phyloP scores from a whole-genome alignment of 352 stramenopile genomes.

The Blastocystis sp. region DNA sequence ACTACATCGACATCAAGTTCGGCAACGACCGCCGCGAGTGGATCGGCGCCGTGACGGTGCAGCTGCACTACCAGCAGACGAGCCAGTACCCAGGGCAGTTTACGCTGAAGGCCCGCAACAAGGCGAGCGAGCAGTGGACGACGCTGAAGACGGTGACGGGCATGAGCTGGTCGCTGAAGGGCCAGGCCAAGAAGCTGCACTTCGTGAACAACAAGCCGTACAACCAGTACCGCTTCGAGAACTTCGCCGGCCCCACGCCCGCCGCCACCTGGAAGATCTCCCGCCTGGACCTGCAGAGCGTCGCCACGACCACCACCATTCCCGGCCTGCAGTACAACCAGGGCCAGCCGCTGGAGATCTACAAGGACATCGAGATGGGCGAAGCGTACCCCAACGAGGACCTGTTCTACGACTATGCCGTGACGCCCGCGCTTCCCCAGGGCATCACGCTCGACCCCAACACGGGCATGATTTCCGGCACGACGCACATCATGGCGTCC shows the following conservation, averaged over 20 bases:
- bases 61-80: constrained; percentile 17
- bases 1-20: neutral
- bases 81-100: constrained; percentile 13
- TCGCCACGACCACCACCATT: neutral
- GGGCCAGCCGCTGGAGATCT: neutral
- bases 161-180: neutral
- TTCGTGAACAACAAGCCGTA: constrained; percentile 23
- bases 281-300: constrained; percentile 2
- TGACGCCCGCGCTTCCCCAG: constrained; percentile 5
- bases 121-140: neutral
- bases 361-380: constrained; percentile 20
- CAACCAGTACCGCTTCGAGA: constrained; percentile 50
- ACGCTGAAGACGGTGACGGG: neutral
- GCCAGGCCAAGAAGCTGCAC: constrained; percentile 1
- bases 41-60: constrained; percentile 5
- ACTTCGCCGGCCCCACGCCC: neutral
- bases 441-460: neutral
- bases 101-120: constrained; percentile 10
- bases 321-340: neutral
- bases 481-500: neutral
- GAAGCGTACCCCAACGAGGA: neutral
- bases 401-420: neutral
- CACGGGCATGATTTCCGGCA: constrained; percentile 28
- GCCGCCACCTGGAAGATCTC: neutral
- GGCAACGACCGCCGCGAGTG: constrained; percentile 10